phyloP scores from a whole-genome alignment of 1,284 basidiomycete species.

The Stereum hirsutum region DNA sequence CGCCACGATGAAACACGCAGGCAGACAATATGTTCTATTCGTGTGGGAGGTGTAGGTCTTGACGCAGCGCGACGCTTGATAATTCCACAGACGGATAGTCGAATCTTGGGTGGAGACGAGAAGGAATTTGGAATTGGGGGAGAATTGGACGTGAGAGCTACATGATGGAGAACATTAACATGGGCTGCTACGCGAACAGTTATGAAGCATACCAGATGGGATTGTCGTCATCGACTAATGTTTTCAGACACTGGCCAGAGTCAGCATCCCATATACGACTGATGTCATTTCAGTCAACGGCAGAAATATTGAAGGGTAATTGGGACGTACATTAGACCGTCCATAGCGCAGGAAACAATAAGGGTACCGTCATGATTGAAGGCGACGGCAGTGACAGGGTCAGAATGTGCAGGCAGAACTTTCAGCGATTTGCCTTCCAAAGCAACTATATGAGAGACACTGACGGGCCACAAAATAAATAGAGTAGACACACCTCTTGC shows the following conservation, averaged over 20 bases:
- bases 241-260: conserved; percentile 96
- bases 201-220: conserved; percentile 68
- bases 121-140: conserved; percentile 86
- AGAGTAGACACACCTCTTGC: conserved; percentile 56
- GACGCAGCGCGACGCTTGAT: conserved; percentile 83
- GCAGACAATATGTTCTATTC: conserved; percentile 74
- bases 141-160: conserved; percentile 82
- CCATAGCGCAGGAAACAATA: conserved; percentile 90
- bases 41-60: conserved; percentile 86
- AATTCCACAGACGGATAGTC: conserved; percentile 90
- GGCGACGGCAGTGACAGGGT: conserved; percentile 88
- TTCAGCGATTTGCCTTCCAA: conserved; percentile 74
- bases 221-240: conserved; percentile 92
- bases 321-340: conserved; percentile 83
- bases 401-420: conserved; percentile 89
- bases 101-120: conserved; percentile 89
- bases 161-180: conserved; percentile 3
- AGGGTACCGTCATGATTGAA: conserved; percentile 95
- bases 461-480: background rate
- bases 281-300: conserved; percentile 7
- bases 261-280: conserved; percentile 96
- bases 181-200: conserved; percentile 1
- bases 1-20: conserved; percentile 50
- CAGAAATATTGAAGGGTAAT: background rate
- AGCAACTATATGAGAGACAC: background rate